Conservation (phyloP, 371 early-diverging fungal genomes). For the Mortierella sp. region DNA sequence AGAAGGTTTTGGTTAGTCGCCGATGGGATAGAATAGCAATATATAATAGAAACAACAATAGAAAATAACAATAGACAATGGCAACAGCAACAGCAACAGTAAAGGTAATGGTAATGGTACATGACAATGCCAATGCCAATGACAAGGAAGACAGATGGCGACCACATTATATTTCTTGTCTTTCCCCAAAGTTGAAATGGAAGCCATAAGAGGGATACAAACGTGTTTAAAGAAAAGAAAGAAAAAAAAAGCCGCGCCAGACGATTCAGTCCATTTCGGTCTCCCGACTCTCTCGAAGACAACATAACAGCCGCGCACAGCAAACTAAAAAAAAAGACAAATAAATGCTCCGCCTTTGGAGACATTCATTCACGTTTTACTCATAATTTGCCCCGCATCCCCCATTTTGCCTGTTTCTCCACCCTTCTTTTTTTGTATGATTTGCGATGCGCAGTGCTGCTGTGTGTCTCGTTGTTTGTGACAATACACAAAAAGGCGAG, state of each 20-base stretch:
- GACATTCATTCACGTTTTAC: background rate
- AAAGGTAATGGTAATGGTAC: background rate
- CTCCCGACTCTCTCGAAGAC: background rate
- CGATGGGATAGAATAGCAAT: background rate
- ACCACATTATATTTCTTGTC: background rate
- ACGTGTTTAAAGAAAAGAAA: background rate
- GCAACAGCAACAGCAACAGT: too few relatives aligned
- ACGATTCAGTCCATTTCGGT: background rate
- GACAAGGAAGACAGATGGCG: background rate
- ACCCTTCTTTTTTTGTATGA: background rate
- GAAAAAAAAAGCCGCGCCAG: background rate
- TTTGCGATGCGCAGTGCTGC: background rate
- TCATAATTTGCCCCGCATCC: background rate
- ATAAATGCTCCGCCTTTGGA: conserved; percentile 13
- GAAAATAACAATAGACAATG: too few relatives aligned
- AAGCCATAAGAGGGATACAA: conserved; percentile 1
- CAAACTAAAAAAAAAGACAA: conserved; percentile 4
- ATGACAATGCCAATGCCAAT: background rate
- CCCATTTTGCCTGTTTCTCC: background rate
- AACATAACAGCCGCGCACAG: conserved; percentile 5
- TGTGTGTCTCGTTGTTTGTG: background rate
- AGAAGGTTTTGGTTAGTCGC: conserved; percentile 10
- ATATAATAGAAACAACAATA: too few relatives aligned
- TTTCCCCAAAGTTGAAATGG: background rate
- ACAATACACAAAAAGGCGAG: background rate